A percentile compares a stretch with the other conserved stretches of the same genome.
Evolutionary conservation across 2,329 filamentous ascomycete genomes (phyloP).

Genomic region (Sordariomycetes sp.): DNA sequence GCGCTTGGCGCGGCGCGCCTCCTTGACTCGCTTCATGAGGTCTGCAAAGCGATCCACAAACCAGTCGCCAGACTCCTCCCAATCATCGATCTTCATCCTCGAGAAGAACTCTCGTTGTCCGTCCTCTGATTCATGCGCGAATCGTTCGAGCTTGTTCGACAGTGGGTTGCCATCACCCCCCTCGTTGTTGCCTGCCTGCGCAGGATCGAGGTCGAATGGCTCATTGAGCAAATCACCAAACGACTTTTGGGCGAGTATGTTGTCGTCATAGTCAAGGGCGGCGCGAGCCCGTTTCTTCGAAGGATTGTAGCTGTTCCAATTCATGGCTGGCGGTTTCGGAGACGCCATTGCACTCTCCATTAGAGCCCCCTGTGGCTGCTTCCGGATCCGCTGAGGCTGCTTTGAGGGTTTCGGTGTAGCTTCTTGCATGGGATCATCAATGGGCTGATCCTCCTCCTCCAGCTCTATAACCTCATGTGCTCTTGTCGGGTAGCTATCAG

Average conservation of each 20-base stretch:
- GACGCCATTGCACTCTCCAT: conserved; percentile 13
- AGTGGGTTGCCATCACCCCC: conserved; percentile 27
- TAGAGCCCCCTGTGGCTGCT: conserved; percentile 8
- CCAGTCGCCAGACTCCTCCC: conserved; percentile 53
- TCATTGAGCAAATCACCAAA: conserved; percentile 40
- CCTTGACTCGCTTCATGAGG: conserved; percentile 37
- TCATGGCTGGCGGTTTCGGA: conserved; percentile 9
- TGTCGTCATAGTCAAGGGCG: conserved; percentile 48
- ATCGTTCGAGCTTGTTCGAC: conserved; percentile 39
- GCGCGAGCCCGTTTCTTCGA: conserved; percentile 31
- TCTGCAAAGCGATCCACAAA: conserved; percentile 44
- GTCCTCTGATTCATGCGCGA: conserved; percentile 31
- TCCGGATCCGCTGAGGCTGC: no score
- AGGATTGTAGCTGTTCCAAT: conserved; percentile 7
- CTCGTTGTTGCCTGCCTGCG: conserved; percentile 30
- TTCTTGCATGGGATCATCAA: conserved; percentile 10
- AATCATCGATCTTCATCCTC: conserved; percentile 44
- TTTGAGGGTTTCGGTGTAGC: conserved; percentile 11
- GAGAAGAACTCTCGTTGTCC: conserved; percentile 43
- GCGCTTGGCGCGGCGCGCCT: conserved; percentile 40
- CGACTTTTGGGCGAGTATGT: conserved; percentile 42
- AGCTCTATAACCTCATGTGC: conserved; percentile 3
- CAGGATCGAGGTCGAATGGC: conserved; percentile 48
- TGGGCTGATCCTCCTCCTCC: conserved; percentile 6
- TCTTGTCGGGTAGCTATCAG: no score